Conservation (phyloP, 1,284 basidiomycete species). For the Cutaneotrichosporon sp. region DNA sequence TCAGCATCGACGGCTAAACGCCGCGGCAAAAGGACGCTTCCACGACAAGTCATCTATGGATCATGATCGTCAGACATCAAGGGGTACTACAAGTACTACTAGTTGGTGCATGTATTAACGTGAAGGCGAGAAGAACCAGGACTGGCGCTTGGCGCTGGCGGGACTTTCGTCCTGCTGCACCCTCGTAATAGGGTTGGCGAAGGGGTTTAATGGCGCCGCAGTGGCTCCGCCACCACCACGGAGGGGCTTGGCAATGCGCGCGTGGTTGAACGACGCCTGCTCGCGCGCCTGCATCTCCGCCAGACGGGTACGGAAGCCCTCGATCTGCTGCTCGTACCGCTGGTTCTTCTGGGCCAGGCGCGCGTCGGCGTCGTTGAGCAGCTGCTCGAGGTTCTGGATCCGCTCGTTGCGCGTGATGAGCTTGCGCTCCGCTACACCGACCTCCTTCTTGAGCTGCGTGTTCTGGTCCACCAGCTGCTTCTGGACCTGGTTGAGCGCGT, state of each 20-base stretch:
- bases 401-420: conserved; percentile 92
- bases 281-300: conserved; percentile 80
- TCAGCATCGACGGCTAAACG: too few species aligned
- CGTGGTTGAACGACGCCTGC: conserved; percentile 54
- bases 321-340: conserved; percentile 89
- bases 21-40: too few species aligned
- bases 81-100: too few species aligned
- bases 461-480: conserved; percentile 99
- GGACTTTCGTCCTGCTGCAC: conserved; percentile 41
- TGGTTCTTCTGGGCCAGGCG: conserved; percentile 85
- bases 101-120: not conserved
- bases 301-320: conserved; percentile 83
- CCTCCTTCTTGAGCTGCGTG: conserved; percentile 93
- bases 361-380: conserved; percentile 89
- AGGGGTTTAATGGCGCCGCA: not conserved
- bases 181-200: conserved; percentile 34
- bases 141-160: conserved; percentile 21
- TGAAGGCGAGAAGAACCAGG: conserved; percentile 28
- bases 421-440: conserved; percentile 93
- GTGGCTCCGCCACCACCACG: conserved; percentile 72
- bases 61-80: too few species aligned
- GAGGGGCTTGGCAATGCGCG: conserved; percentile 88
- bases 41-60: too few species aligned
- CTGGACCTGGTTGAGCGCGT: conserved; percentile 92
- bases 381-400: conserved; percentile 88